Evolutionary conservation across 805 yeast species (phyloP).

Genomic region (Metschnikowia picachoensis): DNA sequence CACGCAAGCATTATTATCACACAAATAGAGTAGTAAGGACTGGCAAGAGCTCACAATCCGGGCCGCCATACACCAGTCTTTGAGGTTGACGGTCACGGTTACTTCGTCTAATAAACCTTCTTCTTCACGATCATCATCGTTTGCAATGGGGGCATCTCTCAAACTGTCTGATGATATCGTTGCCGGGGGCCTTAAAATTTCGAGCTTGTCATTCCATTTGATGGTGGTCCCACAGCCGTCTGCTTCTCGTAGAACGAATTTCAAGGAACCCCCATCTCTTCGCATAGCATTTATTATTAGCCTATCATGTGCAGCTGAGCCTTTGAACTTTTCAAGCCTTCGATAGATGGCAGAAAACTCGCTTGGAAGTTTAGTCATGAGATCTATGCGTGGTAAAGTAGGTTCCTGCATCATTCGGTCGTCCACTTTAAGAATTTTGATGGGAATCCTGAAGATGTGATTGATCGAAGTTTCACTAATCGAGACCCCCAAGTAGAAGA

Average conservation of each 20-base stretch:
- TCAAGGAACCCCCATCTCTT: conserved; percentile 44
- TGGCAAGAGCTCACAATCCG: conserved; percentile 59
- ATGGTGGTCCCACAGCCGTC: conserved; percentile 49
- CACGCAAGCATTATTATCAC: conserved; percentile 56
- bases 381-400: conserved; percentile 48
- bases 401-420: conserved; percentile 59
- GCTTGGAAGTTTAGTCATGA: conserved; percentile 49
- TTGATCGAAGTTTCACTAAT: conserved; percentile 44
- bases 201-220: conserved; percentile 55
- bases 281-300: conserved; percentile 49
- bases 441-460: conserved; percentile 71
- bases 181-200: conserved; percentile 35
- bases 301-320: conserved; percentile 34
- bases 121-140: conserved; percentile 10
- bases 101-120: conserved; percentile 26
- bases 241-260: conserved; percentile 52
- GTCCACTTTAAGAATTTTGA: conserved; percentile 54
- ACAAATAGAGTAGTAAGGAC: conserved; percentile 55
- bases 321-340: conserved; percentile 63
- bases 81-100: conserved; percentile 49
- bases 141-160: conserved; percentile 14
- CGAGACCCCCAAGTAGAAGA: conserved; percentile 50
- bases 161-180: conserved; percentile 23
- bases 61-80: conserved; percentile 68
- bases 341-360: conserved; percentile 52